Evolutionary conservation across 257 asterid species (phyloP).

Genomic region (Penstemon newberryi): DNA sequence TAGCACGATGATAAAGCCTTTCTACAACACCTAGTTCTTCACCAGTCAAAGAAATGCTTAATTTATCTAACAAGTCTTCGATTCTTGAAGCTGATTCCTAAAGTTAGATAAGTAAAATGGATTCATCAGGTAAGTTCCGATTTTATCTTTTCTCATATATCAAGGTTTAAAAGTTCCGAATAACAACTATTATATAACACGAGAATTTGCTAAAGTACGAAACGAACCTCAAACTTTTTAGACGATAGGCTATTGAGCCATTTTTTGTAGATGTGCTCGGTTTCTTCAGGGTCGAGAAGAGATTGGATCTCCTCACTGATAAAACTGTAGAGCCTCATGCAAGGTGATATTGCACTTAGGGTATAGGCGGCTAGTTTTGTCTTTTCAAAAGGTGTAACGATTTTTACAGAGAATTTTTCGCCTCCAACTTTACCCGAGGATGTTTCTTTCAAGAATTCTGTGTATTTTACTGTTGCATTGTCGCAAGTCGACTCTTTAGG

Average conservation of each 20-base stretch:
- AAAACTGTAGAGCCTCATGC: constrained; percentile 69
- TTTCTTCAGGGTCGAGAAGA: constrained; percentile 44
- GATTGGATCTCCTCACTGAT: constrained; percentile 50
- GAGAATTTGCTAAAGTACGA: not conserved
- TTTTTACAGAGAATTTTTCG: constrained; percentile 48
- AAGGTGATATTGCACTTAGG: constrained; percentile 61
- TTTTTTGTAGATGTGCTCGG: constrained; percentile 50
- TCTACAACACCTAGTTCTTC: constrained; percentile 67
- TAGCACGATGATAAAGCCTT: constrained; percentile 61
- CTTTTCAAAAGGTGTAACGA: constrained; percentile 71
- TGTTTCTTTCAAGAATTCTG: constrained; percentile 65
- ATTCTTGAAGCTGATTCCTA: constrained; percentile 64
- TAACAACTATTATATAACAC: not conserved
- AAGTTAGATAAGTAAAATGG: constrained; percentile 31
- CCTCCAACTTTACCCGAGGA: constrained; percentile 63
- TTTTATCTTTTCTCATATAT: not conserved
- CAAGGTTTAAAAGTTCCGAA: not conserved
- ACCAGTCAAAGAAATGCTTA: constrained; percentile 62
- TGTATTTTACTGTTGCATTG: constrained; percentile 48
- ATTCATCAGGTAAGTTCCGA: constrained; percentile 27
- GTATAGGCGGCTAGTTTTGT: constrained; percentile 70
- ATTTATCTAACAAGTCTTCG: constrained; percentile 64
- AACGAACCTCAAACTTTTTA: constrained; percentile 54
- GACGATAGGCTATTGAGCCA: constrained; percentile 60
- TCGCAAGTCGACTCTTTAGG: constrained; percentile 45